Base-by-base conservation (phyloP, 148 eudicot species). In the Salicornia ramosissima region DNA sequence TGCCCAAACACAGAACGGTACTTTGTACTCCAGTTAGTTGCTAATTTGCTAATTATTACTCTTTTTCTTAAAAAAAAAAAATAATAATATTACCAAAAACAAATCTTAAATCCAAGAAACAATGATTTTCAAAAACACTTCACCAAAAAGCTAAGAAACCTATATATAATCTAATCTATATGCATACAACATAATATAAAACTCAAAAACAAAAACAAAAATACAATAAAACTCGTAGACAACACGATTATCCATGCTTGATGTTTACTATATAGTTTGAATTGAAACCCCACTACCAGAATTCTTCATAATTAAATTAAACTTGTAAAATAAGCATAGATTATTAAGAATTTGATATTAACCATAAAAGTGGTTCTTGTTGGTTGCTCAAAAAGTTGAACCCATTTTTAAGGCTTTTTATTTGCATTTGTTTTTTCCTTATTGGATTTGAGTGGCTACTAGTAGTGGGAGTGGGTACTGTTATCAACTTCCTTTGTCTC, bases 251-350 rank as follows among this genome's bases (percentile, higher is more conserved):
- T 19, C 45, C 4, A n/a, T 16, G 13, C 46, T 8, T 45, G 19
- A 13, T 10, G 3, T 0, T 7, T n/a, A n/a, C 22, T n/a, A 2
- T 55, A 6, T 25, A 39, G 18, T 36, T 61, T 34, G 49, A 49
- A 14, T 52, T 45, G 65, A 59, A 61, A 47, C 56, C 47, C 64
- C 64, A 69, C 61, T 56, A 69, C 13, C 25, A 56, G 19, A 28
- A 0, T 39, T 15, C 74, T 49, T 71, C 43, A 61, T n/a, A n/a
- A n/a, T n/a, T n/a, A n/a, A n/a, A n/a, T 71, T 61, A 71, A 54
- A 62, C 68, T 71, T 71, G 67, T 71, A 49, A 62, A 71, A 67
- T 29, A 71, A 71, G 40, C 67, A 46, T 71, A 31, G 67, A 60
- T 71, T 46, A 30, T 5, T 60, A 58, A 60, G 67, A n/a, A n/a